phyloP scores from a whole-genome alignment of 495 filamentous ascomycete genomes.

The Penicillium samsonianum region DNA sequence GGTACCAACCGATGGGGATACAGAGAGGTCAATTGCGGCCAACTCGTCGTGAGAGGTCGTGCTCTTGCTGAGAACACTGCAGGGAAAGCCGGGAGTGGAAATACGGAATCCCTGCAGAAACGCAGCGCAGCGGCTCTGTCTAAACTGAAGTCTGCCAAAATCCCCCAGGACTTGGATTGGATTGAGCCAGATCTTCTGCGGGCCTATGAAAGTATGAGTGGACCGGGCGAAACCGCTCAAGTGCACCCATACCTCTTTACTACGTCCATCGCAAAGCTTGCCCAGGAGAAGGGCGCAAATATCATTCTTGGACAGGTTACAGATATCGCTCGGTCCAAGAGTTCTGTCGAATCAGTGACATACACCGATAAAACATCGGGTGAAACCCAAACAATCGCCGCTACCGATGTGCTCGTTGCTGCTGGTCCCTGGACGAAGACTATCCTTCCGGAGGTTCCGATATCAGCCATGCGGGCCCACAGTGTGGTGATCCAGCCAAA shows the following conservation, averaged over 20 bases:
- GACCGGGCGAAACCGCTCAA: constrained; percentile 78
- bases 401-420: constrained; percentile 79
- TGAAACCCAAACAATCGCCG: constrained; percentile 59
- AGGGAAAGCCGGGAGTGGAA: constrained; percentile 30
- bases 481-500: constrained; percentile 79
- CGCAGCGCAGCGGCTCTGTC: constrained; percentile 61
- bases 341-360: constrained; percentile 65
- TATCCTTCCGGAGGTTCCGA: constrained; percentile 73
- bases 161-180: constrained; percentile 89
- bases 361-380: constrained; percentile 69
- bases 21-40: constrained; percentile 73
- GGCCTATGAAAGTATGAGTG: constrained; percentile 82
- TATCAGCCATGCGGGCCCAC: constrained; percentile 82
- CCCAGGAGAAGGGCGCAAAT: constrained; percentile 70
- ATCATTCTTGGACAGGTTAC: constrained; percentile 69
- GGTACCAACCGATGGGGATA: constrained; percentile 89
- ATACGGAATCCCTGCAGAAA: constrained; percentile 67
- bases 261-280: constrained; percentile 78
- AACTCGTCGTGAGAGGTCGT: constrained; percentile 61
- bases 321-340: constrained; percentile 56
- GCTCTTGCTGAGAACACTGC: constrained; percentile 40
- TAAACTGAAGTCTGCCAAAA: constrained; percentile 58
- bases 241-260: constrained; percentile 95
- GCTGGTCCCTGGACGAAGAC: constrained; percentile 88
- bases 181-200: constrained; percentile 64